Evolutionary conservation across 2,329 filamentous ascomycete species (phyloP).

Genomic region (Neofusicoccum sp.): DNA sequence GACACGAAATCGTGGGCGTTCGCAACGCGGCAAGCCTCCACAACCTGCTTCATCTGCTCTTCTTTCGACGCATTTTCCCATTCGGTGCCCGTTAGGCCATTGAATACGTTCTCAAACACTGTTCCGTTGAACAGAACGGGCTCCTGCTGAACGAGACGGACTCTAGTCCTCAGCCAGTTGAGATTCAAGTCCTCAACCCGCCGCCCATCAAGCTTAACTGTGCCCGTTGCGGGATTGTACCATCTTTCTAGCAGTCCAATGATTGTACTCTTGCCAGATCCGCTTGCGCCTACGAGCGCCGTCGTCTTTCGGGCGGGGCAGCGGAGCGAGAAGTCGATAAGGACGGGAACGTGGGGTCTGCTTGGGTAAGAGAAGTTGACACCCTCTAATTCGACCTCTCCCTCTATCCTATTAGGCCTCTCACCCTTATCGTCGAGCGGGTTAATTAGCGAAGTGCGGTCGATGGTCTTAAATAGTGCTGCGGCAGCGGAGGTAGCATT

Average conservation of each 20-base stretch:
- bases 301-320: conserved; percentile 91
- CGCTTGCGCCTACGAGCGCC: conserved; percentile 90
- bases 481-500: conserved; percentile 38
- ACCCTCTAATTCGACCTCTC: conserved; percentile 71
- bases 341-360: conserved; percentile 84
- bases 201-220: conserved; percentile 75
- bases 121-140: conserved; percentile 87
- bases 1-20: conserved; percentile 94
- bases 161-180: conserved; percentile 87
- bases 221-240: conserved; percentile 83
- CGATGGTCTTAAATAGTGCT: conserved; percentile 34
- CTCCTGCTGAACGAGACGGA: conserved; percentile 91
- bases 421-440: conserved; percentile 27
- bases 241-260: conserved; percentile 92
- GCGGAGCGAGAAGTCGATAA: conserved; percentile 76
- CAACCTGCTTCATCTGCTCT: conserved; percentile 61
- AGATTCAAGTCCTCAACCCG: conserved; percentile 83
- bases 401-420: conserved; percentile 29
- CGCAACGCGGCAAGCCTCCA: conserved; percentile 84
- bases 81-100: conserved; percentile 63
- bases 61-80: conserved; percentile 31
- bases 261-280: conserved; percentile 92
- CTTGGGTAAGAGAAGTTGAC: conserved; percentile 96
- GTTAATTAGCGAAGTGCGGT: conserved; percentile 17
- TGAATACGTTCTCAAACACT: conserved; percentile 86